Conservation (phyloP, 2,329 filamentous ascomycete species). For the Nemania serpens region DNA sequence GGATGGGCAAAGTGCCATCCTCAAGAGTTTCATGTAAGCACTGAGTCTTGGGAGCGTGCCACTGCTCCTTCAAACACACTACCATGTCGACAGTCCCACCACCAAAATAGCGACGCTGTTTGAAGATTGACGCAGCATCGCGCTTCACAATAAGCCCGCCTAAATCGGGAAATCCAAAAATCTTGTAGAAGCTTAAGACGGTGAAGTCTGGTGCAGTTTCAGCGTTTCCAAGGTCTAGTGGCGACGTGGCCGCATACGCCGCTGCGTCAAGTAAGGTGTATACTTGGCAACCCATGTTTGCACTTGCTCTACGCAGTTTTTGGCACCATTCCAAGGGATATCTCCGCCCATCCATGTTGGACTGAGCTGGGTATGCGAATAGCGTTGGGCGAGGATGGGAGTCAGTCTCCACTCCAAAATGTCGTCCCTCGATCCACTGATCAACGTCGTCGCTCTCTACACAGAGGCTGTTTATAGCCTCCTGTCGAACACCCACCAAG, state of each 20-base stretch:
- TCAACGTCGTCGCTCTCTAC: conserved; percentile 68
- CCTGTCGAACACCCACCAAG: conserved; percentile 77
- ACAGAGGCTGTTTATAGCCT: conserved; percentile 68
- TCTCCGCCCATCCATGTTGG: conserved; percentile 85
- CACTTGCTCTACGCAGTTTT: conserved; percentile 46
- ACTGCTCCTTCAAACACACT: conserved; percentile 73
- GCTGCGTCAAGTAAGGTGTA: conserved; percentile 86
- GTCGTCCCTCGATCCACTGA: conserved; percentile 60
- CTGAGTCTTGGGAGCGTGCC: conserved; percentile 77
- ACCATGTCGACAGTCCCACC: conserved; percentile 95
- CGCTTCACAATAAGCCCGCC: conserved; percentile 84
- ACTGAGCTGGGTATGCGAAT: conserved; percentile 89
- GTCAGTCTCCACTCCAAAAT: conserved; percentile 39
- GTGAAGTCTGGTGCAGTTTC: conserved; percentile 77
- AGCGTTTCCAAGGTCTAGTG: conserved; percentile 69
- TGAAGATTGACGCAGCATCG: conserved; percentile 65
- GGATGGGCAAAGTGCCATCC: conserved; percentile 89
- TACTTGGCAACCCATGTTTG: conserved; percentile 38
- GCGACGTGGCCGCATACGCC: conserved; percentile 76
- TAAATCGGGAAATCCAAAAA: conserved; percentile 95
- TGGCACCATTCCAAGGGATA: conserved; percentile 73
- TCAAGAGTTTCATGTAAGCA: conserved; percentile 82
- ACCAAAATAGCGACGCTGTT: conserved; percentile 80
- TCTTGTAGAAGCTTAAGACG: conserved; percentile 90
- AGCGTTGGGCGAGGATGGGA: conserved; percentile 42